Base-by-base conservation (phyloP, 1,284 basidiomycete species). In the Fistulinella staudtii region DNA sequence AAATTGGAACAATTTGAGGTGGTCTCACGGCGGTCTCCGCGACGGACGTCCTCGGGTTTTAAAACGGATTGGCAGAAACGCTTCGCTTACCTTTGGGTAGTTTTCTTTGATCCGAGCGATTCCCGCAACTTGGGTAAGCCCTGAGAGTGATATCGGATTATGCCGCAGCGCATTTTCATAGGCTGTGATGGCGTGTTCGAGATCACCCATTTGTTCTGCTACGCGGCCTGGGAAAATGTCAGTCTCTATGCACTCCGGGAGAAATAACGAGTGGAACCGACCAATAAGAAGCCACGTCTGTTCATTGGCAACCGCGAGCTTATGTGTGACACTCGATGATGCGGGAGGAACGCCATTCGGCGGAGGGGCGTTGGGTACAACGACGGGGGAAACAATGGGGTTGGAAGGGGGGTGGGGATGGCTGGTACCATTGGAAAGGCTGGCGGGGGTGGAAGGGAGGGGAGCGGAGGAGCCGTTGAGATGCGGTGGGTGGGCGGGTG, bases 161-260 rank as follows among this genome's bases (percentile, higher is more conserved):
- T 95, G 91, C 66, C 89, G 83, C 52, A 96, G 76, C 2, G 92
- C 93, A 58, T 89, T 82, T 69, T 96, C 92, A 68, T 95, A 97
- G 44, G 91, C 90, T 28, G 79, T 80, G 52, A 91, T 74, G 27
- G 93, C 93, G 53, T 92, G 84, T 63, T 93, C 89, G 58, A 89
- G 76, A 70, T 94, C 89, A 52, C 82, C 81, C 82, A 94, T 89
- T 65, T 91, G 89, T 66, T 94, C 91, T 47, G 91, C 89, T 48
- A 93, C 87, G 47, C 88, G 82, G 49, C 89, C 91, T 92, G 67
- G 45, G 57, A 63, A 62, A 57, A 17, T 25, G 42, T 48, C 47
- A 52, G 40, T 23, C 18, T 24, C 24, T 15, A 31, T 22, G 41
- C 20, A 14, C 9, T 25, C 21, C 23, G 21, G 28, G n/a, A 27